A percentile compares a stretch with the other conserved stretches of the same genome.
Conservation (phyloP, 2,329 filamentous ascomycete species). For the Cadophora sp. region DNA sequence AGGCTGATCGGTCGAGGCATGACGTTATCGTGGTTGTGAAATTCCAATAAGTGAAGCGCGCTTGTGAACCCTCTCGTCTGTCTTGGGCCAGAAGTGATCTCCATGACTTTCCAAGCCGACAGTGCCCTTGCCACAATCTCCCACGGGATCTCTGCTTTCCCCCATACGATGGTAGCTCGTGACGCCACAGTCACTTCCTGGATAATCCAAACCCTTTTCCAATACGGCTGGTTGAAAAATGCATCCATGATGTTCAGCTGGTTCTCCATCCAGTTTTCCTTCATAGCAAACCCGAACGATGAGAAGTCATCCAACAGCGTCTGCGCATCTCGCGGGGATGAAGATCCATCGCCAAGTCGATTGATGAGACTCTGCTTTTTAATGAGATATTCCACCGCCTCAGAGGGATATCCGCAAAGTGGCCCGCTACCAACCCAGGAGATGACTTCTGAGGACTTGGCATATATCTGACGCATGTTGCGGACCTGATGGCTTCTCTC, state of each 20-base stretch:
- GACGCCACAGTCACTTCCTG: constrained; percentile 28
- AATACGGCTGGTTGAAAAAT: constrained; percentile 22
- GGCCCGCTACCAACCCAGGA: constrained; percentile 17
- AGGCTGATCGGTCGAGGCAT: constrained; percentile 16
- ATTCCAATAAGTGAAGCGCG: constrained; percentile 15
- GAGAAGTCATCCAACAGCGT: not conserved
- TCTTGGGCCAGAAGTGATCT: not conserved
- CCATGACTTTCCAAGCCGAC: not conserved
- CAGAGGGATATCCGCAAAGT: not conserved
- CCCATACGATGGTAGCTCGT: constrained; percentile 19
- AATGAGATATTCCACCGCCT: constrained; percentile 9
- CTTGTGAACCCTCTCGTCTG: not conserved
- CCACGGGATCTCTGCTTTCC: constrained; percentile 17
- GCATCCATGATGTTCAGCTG: not conserved
- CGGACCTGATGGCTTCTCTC: constrained; percentile 21
- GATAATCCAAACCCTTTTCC: constrained; percentile 28
- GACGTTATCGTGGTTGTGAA: constrained; percentile 16
- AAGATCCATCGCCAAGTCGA: not conserved
- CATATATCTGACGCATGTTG: constrained; percentile 24
- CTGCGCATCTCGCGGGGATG: not conserved
- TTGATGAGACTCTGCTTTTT: constrained; percentile 13
- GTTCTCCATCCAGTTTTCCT: not conserved
- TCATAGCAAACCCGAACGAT: not conserved
- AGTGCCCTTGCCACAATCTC: constrained; percentile 38
- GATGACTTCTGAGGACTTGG: constrained; percentile 16